Percentiles rank a stretch among this genome's conserved stretches.
These are phyloP conservation scores for Cladorrhinum sp. DNA, from an alignment of 2,329 filamentous ascomycete genomes.

Conservation along the genomic window DNA sequence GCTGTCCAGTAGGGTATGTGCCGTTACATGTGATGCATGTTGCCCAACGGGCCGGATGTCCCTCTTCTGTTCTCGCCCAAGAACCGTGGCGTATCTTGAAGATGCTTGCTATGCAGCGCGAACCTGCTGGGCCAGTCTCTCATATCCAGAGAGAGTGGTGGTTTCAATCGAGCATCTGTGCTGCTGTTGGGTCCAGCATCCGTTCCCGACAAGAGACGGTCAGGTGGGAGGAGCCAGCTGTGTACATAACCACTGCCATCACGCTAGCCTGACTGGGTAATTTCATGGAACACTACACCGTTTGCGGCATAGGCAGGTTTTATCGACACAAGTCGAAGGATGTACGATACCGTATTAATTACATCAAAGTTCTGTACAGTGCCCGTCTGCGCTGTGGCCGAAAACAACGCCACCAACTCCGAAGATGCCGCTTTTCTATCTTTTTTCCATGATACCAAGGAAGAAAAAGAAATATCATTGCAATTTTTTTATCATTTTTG, in stretches of 20 bases:
- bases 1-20: slow-evolving; percentile 10
- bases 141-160: background rate
- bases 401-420: background rate
- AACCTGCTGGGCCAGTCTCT: background rate
- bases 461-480: background rate
- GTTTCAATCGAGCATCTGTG: too few species aligned
- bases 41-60: background rate
- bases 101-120: background rate
- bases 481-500: background rate
- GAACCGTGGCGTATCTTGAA: background rate
- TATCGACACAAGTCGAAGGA: too few species aligned
- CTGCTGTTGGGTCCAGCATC: background rate
- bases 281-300: background rate
- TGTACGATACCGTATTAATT: background rate
- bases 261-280: background rate
- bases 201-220: background rate
- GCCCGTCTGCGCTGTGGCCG: background rate
- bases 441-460: background rate
- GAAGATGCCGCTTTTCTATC: background rate
- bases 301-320: background rate
- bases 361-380: background rate
- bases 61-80: background rate
- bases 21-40: slow-evolving; percentile 19
- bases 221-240: too few species aligned
- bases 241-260: background rate